Percentiles rank a stretch among this genome's conserved stretches.
These are phyloP conservation scores for Pseudogymnoascus sp. DNA, from an alignment of 2,329 filamentous ascomycete species.

Conservation along the genomic window DNA sequence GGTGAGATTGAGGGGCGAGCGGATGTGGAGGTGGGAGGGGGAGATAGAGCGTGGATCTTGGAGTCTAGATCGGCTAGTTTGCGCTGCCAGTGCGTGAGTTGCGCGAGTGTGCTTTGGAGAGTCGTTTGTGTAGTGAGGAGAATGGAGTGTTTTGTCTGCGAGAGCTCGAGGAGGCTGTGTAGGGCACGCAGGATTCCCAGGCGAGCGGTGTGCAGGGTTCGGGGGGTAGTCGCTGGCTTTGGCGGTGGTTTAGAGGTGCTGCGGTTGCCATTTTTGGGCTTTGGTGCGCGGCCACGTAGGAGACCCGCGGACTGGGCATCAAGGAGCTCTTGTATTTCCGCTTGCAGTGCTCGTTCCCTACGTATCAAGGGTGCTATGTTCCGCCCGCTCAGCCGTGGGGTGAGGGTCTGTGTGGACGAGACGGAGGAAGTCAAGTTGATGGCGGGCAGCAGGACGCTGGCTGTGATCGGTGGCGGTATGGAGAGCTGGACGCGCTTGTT, in stretches of 20 bases:
- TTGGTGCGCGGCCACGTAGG: slow-evolving; percentile 16
- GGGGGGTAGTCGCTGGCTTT: background rate
- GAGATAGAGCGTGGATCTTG: background rate
- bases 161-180: background rate
- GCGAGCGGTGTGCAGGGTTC: background rate
- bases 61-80: background rate
- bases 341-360: slow-evolving; percentile 45
- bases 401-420: background rate
- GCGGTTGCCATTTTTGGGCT: background rate
- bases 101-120: background rate
- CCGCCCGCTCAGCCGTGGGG: background rate
- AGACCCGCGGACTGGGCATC: slow-evolving; percentile 49
- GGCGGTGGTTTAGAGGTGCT: background rate
- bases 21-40: background rate
- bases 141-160: background rate
- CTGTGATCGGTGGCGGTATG: slow-evolving; percentile 8
- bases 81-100: background rate
- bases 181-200: background rate
- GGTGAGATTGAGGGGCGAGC: background rate
- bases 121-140: background rate
- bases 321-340: slow-evolving; percentile 48
- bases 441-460: slow-evolving; percentile 8
- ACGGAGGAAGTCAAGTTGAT: background rate
- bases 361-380: slow-evolving; percentile 16
- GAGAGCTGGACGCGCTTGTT: background rate